Conservation (phyloP, 2,329 filamentous ascomycete species). For the Botrytis deweyae region DNA sequence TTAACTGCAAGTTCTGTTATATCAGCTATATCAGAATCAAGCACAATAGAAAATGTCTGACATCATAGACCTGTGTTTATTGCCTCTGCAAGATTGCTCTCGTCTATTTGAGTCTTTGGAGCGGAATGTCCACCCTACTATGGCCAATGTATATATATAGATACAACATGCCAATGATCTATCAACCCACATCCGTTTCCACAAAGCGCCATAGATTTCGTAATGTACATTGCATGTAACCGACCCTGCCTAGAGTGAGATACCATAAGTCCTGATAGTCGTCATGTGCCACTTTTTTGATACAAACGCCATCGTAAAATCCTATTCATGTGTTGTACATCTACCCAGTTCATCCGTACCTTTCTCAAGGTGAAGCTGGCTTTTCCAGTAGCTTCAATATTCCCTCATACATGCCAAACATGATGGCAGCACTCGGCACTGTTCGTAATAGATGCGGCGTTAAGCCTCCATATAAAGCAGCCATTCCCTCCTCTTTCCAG, state of each 20-base stretch:
- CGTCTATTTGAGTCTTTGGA: slow-evolving; percentile 12
- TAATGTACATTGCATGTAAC: slow-evolving; percentile 19
- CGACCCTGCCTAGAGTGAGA: slow-evolving; percentile 7
- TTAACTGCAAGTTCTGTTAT: not conserved
- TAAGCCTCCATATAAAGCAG: slow-evolving; percentile 83
- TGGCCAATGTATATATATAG: not conserved
- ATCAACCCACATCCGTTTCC: not conserved
- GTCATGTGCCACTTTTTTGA: slow-evolving; percentile 20
- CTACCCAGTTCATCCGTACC: not conserved
- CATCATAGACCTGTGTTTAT: not conserved
- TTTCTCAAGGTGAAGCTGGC: slow-evolving; percentile 34
- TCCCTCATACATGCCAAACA: slow-evolving; percentile 78
- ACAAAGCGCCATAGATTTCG: slow-evolving; percentile 14
- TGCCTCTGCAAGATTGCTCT: not conserved
- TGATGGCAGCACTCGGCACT: slow-evolving; percentile 90
- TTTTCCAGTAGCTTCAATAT: slow-evolving; percentile 38
- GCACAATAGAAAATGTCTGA: not conserved
- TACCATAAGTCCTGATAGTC: slow-evolving; percentile 15
- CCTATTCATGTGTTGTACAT: slow-evolving; percentile 20
- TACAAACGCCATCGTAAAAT: slow-evolving; percentile 29
- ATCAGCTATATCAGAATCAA: slow-evolving; percentile 2
- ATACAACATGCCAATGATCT: slow-evolving; percentile 9
- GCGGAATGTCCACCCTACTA: slow-evolving; percentile 12
- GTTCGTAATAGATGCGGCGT: slow-evolving; percentile 89
- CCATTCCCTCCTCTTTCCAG: slow-evolving; percentile 83